These are phyloP conservation scores for Wickerhamiella lipophila DNA, from an alignment of 805 yeast species.

Conservation along the genomic window DNA sequence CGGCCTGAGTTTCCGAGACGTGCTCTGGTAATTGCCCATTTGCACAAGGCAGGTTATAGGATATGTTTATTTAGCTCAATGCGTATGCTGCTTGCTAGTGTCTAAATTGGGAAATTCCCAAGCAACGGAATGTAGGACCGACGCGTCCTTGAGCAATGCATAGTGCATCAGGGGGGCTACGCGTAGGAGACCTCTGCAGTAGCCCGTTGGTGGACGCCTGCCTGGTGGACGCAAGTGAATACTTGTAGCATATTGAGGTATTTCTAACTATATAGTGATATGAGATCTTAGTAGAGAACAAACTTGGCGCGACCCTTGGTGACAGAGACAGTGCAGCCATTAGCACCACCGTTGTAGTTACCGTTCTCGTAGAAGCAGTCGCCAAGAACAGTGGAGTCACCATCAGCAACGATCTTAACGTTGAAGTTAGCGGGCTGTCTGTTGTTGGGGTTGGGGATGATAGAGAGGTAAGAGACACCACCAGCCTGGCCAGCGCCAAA, in stretches of 20 bases:
- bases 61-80: too few relatives aligned
- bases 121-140: background rate
- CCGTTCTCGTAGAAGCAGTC: conserved; percentile 75
- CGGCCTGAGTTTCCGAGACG: background rate
- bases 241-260: too few relatives aligned
- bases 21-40: too few relatives aligned
- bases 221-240: too few relatives aligned
- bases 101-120: background rate
- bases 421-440: conserved; percentile 51
- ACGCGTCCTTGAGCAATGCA: background rate
- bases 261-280: background rate
- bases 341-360: conserved; percentile 54
- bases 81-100: background rate
- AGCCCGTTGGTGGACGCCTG: too few relatives aligned
- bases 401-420: conserved; percentile 65
- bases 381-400: conserved; percentile 52
- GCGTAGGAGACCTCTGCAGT: background rate
- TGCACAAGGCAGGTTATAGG: too few relatives aligned
- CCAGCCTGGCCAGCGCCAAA: conserved; percentile 79
- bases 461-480: conserved; percentile 68
- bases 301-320: conserved; percentile 71
- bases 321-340: conserved; percentile 91
- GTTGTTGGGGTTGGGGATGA: conserved; percentile 94
- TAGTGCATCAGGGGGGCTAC: background rate
- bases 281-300: conserved; percentile 46